A percentile compares a stretch with the other conserved stretches of the same genome.
Evolutionary conservation across 2,329 filamentous ascomycete species (phyloP).

Genomic region (Mycogone perniciosa): DNA sequence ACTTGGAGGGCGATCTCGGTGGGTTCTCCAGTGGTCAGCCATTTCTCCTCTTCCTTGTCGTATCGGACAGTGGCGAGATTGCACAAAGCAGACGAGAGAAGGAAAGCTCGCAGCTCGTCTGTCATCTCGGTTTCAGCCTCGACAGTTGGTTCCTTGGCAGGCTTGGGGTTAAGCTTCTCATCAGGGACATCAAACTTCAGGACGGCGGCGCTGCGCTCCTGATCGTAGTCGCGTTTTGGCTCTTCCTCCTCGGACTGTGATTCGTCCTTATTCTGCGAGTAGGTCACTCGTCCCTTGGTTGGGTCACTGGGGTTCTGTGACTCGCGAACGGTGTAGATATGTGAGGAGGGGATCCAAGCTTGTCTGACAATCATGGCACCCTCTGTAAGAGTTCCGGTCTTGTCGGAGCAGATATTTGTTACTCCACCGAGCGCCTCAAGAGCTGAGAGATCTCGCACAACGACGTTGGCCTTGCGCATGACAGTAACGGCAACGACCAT

Average conservation of each 20-base stretch:
- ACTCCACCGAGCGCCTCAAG: conserved; percentile 65
- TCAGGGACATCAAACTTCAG: conserved; percentile 59
- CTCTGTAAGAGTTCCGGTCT: conserved; percentile 63
- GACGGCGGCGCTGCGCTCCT: conserved; percentile 52
- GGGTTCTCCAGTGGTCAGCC: conserved; percentile 63
- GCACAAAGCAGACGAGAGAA: conserved; percentile 55
- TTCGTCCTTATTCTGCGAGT: conserved; percentile 33
- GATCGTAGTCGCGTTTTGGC: conserved; percentile 46
- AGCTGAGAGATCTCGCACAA: conserved; percentile 59
- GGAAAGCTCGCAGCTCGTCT: conserved; percentile 43
- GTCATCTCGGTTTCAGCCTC: conserved; percentile 41
- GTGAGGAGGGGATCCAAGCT: conserved; percentile 55
- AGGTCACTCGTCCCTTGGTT: conserved; percentile 48
- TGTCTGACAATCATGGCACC: conserved; percentile 65
- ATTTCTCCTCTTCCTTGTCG: conserved; percentile 48
- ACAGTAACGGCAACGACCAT: conserved; percentile 60
- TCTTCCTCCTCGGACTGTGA: conserved; percentile 27
- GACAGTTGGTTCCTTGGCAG: conserved; percentile 20
- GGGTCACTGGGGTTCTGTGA: conserved; percentile 57
- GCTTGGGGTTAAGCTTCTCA: conserved; percentile 41
- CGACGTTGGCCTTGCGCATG: conserved; percentile 59
- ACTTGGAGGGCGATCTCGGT: conserved; percentile 74
- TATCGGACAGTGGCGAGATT: conserved; percentile 56
- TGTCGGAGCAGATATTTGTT: conserved; percentile 68
- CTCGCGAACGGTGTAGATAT: conserved; percentile 54